A percentile compares a stretch with the other conserved stretches of the same genome.
These are phyloP conservation scores for Blastobotrys ciferrii DNA, from an alignment of 1,139 yeast species.

Conservation along the genomic window DNA sequence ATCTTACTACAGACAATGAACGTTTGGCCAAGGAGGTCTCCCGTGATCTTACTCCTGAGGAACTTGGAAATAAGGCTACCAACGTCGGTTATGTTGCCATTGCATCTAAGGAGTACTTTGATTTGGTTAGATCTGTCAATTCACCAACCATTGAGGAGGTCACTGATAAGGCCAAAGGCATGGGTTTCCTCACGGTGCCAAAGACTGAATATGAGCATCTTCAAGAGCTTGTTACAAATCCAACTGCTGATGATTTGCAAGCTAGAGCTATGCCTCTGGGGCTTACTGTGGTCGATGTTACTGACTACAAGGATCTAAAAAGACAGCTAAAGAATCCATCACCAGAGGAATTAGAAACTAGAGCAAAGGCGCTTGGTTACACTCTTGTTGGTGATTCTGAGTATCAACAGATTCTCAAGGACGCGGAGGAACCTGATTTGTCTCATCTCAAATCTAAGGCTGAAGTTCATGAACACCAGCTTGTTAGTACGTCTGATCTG, in stretches of 20 bases:
- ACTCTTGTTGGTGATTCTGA: conserved; percentile 25
- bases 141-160: conserved; percentile 22
- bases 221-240: conserved; percentile 19
- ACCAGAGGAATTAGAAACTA: conserved; percentile 26
- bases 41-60: conserved; percentile 29
- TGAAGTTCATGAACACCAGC: conserved; percentile 21
- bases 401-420: conserved; percentile 31
- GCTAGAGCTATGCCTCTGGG: conserved; percentile 24
- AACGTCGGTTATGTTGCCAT: conserved; percentile 34
- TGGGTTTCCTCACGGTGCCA: conserved; percentile 21
- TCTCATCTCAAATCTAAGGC: conserved; percentile 41
- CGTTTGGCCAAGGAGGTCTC: conserved; percentile 15
- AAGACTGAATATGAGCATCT: conserved; percentile 17
- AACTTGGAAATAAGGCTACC: conserved; percentile 39
- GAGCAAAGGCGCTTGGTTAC: conserved; percentile 28
- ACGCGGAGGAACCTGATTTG: conserved; percentile 39
- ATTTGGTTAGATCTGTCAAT: conserved; percentile 13
- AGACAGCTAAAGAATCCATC: conserved; percentile 31
- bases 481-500: conserved; percentile 29
- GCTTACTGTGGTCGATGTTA: conserved; percentile 26
- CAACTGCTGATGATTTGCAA: conserved; percentile 21
- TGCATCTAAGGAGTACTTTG: conserved; percentile 15
- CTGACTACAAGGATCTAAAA: conserved; percentile 22
- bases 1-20: conserved; percentile 16
- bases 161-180: conserved; percentile 19